Conservation (phyloP, 2,329 filamentous ascomycete species). For the Beauveria sp. region DNA sequence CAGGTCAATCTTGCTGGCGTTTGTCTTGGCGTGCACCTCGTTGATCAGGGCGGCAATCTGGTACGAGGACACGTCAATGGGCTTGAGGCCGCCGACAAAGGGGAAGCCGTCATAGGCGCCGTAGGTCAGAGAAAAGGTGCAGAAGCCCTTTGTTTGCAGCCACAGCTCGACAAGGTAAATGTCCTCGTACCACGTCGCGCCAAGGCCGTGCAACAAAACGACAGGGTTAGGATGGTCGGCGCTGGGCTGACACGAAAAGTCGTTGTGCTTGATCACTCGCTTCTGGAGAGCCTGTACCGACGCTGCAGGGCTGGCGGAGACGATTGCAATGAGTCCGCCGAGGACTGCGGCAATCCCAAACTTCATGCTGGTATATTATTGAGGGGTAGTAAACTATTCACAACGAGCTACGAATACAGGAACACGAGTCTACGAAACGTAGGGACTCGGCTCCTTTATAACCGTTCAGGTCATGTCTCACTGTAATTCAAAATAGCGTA, state of each 20-base stretch:
- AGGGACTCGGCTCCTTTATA: background rate
- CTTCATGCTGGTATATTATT: background rate
- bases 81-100: slow-evolving; percentile 16
- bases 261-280: slow-evolving; percentile 7
- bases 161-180: slow-evolving; percentile 15
- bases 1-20: slow-evolving; percentile 17
- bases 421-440: background rate
- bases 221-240: slow-evolving; percentile 15
- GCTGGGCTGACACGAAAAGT: slow-evolving; percentile 14
- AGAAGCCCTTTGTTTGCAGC: slow-evolving; percentile 14
- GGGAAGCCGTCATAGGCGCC: slow-evolving; percentile 15
- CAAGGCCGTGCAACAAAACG: slow-evolving; percentile 18
- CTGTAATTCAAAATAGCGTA: background rate
- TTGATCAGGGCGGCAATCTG: slow-evolving; percentile 16
- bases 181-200: slow-evolving; percentile 14
- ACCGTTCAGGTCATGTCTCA: background rate
- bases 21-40: slow-evolving; percentile 14
- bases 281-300: background rate
- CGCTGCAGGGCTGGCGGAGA: background rate
- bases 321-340: background rate
- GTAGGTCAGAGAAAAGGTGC: slow-evolving; percentile 18
- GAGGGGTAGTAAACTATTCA: no score
- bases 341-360: background rate
- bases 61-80: slow-evolving; percentile 14
- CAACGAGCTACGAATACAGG: no score